Evolutionary conservation across 768 basidiomycete genomes (phyloP), one percentile per base, ranked within the genome.

Genomic region (Hypsizygus marmoreus): DNA sequence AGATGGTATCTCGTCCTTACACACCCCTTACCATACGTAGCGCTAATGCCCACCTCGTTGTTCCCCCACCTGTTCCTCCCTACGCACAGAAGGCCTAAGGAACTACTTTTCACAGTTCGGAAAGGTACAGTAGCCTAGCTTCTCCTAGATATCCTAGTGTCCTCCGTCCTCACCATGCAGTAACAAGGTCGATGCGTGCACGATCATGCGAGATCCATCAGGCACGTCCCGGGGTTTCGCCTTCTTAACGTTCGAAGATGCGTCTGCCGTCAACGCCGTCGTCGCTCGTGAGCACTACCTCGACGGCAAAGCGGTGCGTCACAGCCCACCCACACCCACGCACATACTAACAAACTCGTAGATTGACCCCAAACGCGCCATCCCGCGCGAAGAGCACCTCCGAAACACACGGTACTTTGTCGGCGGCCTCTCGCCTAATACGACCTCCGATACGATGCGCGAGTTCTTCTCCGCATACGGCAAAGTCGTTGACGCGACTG

Each of bases 351-450:
- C 24, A 14, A 12, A 16, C 16, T 13, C 20, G 28, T 61, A 91
- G 89, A 92, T 92, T 57, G 90, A 92, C 58, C 90, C 90, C 4
- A 92, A 92, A 65, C 82, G 89, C 30, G 90, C 90, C 0, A 91
- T 92, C 46, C 90, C 90, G 6, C 78, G 88, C 37, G 83, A 88
- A 60, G 90, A 91, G 53, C 88, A 90, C 57, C 64, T 82, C 36
- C 69, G 81, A 14, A 86, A 86, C 44, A 83, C 86, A 26, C 86
- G 90, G 40, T 84, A 90, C 56, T 92, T 92, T 54, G 86, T 92
- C 3, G 89, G 90, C 10, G 86, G 88, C 12, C 72, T 92, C 3
- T 74, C 87, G 0, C 75, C 84, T 1, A 62, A 67, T 5, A 86
- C 88, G 28, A 88, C 82, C 0, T 79, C 82, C 5, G 87, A 89